These are phyloP conservation scores for Flammula alnicola DNA, from an alignment of 1,284 basidiomycete genomes.

Conservation along the genomic window DNA sequence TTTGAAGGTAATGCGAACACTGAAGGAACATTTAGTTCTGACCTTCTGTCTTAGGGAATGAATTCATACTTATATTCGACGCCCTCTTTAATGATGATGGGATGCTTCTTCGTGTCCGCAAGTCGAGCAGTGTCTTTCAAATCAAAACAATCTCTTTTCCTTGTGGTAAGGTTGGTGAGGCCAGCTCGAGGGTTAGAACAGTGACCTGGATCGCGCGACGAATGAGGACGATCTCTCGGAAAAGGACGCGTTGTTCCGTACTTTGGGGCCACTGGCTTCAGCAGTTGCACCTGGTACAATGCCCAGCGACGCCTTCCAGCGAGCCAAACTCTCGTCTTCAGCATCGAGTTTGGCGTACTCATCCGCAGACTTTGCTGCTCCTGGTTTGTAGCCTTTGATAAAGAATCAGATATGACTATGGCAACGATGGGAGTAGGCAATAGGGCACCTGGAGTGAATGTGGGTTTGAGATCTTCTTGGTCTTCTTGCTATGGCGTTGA, in stretches of 20 bases:
- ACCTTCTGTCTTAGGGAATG: background rate
- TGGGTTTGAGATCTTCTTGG: conserved; percentile 69
- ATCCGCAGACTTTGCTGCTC: conserved; percentile 66
- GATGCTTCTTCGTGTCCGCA: conserved; percentile 66
- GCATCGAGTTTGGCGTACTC: conserved; percentile 82
- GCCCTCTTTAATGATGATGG: conserved; percentile 83
- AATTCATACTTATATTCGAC: conserved; percentile 74
- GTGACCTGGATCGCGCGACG: conserved; percentile 54
- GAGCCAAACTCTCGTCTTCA: conserved; percentile 82
- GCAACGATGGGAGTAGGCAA: conserved; percentile 13
- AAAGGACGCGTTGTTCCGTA: conserved; percentile 31
- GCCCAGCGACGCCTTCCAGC: conserved; percentile 92
- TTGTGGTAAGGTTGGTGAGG: conserved; percentile 66
- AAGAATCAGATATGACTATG: conserved; percentile 15
- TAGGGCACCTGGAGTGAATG: conserved; percentile 63
- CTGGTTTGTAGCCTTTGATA: conserved; percentile 70
- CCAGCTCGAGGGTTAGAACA: conserved; percentile 71
- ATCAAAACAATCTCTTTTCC: conserved; percentile 67
- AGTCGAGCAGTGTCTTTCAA: conserved; percentile 51
- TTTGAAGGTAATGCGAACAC: conserved; percentile 79
- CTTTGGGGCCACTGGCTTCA: conserved; percentile 65
- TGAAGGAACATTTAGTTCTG: conserved; percentile 31
- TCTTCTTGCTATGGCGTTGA: conserved; percentile 46
- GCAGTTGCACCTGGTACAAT: conserved; percentile 60
- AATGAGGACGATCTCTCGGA: conserved; percentile 10